These are phyloP conservation scores for Penstemon newberryi DNA, from an alignment of 257 asterid species.

Conservation along the genomic window DNA sequence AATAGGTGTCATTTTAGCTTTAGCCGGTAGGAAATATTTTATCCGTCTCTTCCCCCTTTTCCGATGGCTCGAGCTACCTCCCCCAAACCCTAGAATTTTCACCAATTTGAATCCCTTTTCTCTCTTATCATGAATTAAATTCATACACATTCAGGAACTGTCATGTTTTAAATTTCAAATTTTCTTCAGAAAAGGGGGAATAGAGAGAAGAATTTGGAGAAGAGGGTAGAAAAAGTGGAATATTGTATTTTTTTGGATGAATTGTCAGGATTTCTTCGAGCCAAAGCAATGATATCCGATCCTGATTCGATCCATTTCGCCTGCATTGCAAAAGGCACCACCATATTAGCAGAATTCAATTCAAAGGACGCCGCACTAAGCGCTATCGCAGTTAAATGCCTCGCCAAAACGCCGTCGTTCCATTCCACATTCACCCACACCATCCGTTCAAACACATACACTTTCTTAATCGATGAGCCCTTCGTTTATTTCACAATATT, in stretches of 20 bases:
- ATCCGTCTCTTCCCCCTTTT: background rate
- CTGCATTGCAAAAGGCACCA: constrained; percentile 70
- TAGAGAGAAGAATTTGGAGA: too few relatives aligned
- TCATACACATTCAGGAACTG: background rate
- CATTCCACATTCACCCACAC: constrained; percentile 80
- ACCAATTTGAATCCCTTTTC: background rate
- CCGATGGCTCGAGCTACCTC: background rate
- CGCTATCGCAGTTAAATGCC: constrained; percentile 66
- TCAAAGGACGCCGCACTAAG: constrained; percentile 75
- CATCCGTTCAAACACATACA: constrained; percentile 58
- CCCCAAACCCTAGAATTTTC: background rate
- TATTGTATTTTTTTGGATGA: background rate
- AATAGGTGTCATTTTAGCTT: background rate
- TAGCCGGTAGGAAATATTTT: background rate
- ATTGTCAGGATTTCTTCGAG: constrained; percentile 2
- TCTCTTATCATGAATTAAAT: too few relatives aligned
- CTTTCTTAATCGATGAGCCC: constrained; percentile 57
- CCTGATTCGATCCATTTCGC: constrained; percentile 63
- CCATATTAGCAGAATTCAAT: constrained; percentile 82
- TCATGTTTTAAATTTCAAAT: too few relatives aligned
- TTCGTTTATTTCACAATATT: constrained; percentile 64
- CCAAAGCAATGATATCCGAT: constrained; percentile 50
- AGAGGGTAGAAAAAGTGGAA: too few relatives aligned
- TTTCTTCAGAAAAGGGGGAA: too few relatives aligned
- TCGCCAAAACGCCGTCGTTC: constrained; percentile 60